These are phyloP conservation scores for Xylariaceae sp. DNA, from an alignment of 2,329 filamentous ascomycete species.

Conservation along the genomic window DNA sequence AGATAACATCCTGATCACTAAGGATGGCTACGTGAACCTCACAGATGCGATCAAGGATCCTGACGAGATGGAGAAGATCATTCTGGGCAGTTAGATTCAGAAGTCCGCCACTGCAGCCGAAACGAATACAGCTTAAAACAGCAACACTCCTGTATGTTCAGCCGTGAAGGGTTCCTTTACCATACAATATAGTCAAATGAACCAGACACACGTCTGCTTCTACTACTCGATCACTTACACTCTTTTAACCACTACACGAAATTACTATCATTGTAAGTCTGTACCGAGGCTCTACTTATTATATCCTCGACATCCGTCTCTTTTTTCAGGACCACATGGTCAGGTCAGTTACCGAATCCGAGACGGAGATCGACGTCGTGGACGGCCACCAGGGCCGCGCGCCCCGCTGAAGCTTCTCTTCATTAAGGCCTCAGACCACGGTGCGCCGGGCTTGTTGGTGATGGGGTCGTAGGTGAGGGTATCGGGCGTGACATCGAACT, in stretches of 20 bases:
- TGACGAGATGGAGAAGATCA: conserved; percentile 54
- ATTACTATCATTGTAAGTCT: background rate
- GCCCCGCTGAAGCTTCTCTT: conserved; percentile 20
- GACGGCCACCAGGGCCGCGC: conserved; percentile 8
- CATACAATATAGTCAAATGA: too few relatives aligned
- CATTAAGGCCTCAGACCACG: conserved; percentile 22
- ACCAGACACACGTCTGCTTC: too few relatives aligned
- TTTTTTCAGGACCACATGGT: too few relatives aligned
- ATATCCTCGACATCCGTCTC: too few relatives aligned
- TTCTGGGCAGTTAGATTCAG: conserved; percentile 23
- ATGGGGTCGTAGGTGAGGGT: conserved; percentile 31
- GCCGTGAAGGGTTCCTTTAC: too few relatives aligned
- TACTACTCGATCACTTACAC: too few relatives aligned
- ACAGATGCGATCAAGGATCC: conserved; percentile 67
- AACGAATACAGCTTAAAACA: too few relatives aligned
- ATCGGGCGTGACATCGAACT: conserved; percentile 28
- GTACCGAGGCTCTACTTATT: background rate
- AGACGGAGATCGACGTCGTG: background rate
- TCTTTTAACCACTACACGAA: background rate
- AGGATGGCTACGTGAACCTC: conserved; percentile 63
- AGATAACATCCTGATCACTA: conserved; percentile 69
- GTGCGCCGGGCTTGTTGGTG: conserved; percentile 26
- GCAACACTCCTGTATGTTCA: too few relatives aligned
- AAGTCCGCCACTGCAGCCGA: background rate
- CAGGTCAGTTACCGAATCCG: conserved; percentile 5